Base-by-base conservation (phyloP, 2,329 filamentous ascomycete species). In the Diaporthe capsici region DNA sequence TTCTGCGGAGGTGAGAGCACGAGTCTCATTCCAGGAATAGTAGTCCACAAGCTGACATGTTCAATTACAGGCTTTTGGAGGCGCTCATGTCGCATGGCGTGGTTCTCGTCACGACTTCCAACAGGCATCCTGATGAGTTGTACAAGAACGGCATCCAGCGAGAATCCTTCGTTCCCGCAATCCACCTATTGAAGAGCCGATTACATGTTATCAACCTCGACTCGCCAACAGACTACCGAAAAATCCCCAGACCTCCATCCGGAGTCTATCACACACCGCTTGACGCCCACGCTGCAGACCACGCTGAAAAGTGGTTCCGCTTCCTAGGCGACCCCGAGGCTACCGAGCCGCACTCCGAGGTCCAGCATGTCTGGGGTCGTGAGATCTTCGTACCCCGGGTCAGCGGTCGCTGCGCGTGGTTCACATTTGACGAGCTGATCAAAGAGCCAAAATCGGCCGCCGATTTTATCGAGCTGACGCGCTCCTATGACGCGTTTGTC, bases 141-240 rank as follows among this genome's bases (percentile, higher is more conserved):
- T 99, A 99, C 88, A 98, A 97, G 85, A 99, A 99, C 83, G 97
- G 97, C 74, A 96, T 99, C 78, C 97, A 99, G 86, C 93, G 97
- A 76, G 93, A 98, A 79, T 98, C 95, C 9, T 99, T 99, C 83
- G 91, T 99, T 70, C 97, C 97, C 0, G 98, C 96, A 79, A 99
- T 99, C 82, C 93, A 96, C 78, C 92, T 99, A 5, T 92, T 99
- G 60, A 96, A 98, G 83, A 90, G 89, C 53, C 92, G 93, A 3
- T 90, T 99, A 12, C 92, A 94, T 72, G 95, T 98, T 65, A 94
- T 99, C 80, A 98, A 98, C 84, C 92, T 99, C 76, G 94, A 99
- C 86, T 98, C 95, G 2, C 92, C 93, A 6, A 99, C 96, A 51
- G 97, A 99, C 85, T 99, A 99, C 87, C 95, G 97, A 81, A 98